Base-by-base conservation (phyloP, 208 protist genomes). In the Porcisia deanei region DNA sequence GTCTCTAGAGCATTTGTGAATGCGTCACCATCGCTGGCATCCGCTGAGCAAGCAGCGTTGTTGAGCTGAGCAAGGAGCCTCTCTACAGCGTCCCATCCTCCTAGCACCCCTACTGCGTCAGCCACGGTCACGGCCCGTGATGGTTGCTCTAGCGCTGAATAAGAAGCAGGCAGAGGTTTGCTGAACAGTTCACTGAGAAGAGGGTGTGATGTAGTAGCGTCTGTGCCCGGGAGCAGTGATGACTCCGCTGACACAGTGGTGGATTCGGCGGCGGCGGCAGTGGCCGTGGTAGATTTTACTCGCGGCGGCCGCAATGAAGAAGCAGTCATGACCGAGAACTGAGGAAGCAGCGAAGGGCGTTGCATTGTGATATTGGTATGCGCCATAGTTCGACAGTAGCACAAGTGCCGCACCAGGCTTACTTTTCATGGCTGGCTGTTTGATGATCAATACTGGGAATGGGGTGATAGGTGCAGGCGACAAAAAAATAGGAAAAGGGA, bases 91-190 rank as follows among this genome's bases (percentile, higher is more conserved):
- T 70, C 59, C 8, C 58, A 52, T 12, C 73, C 78, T 22, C 78
- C 78, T 55, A 82, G 20, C 52, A 59, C 72, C 4, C 60, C 37
- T 5, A 82, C 39, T 5, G 73, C 78, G 14, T 73, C 73, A 3
- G 58, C n/a, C 34, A 82, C 14, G 0, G 73, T 60, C 8, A 72
- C 34, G 12, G 55, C 67, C 49, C n/a, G 34, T 20, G 8, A 30
- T 60, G 34, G 0, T 37, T 43, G 49, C 16, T 22, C 30, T 30
- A 47, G 5, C 67, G 18, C 25, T 37, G 9, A 8, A n/a, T 10
- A 43, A 6, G 39, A 37, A 30, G 61, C 20, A 66, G 67, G 34
- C 67, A 41, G 14, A 5, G 52, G 30, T 8, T 8, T 3, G 47
- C 67, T 49, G 30, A 72, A 49, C 14, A 72, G 53, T 57, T 60